phyloP scores from a whole-genome alignment of 768 basidiomycete genomes.

The Nidularia pulvinata region DNA sequence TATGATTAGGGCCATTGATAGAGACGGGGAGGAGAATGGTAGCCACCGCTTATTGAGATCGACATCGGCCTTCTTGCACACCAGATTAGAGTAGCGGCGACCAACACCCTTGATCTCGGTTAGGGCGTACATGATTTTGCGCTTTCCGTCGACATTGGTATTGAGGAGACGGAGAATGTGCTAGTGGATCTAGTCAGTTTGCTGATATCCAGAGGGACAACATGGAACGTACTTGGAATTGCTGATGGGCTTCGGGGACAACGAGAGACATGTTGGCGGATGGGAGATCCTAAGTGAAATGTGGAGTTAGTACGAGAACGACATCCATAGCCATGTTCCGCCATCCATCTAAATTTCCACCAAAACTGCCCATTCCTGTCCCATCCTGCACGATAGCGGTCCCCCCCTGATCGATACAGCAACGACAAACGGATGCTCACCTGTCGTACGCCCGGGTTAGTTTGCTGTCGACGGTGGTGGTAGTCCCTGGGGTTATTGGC shows the following conservation, averaged over 20 bases:
- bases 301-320: neutral
- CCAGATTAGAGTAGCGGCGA: slow-evolving; percentile 96
- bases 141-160: slow-evolving; percentile 99
- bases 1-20: neutral
- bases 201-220: neutral
- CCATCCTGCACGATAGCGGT: neutral
- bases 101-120: slow-evolving; percentile 99
- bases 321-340: slow-evolving; percentile 7
- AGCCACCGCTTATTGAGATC: slow-evolving; percentile 96
- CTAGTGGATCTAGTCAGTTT: slow-evolving; percentile 34
- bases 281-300: too few relatives aligned
- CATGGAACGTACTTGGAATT: slow-evolving; percentile 76
- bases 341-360: slow-evolving; percentile 11
- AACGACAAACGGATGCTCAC: neutral
- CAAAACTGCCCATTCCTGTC: neutral
- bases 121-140: slow-evolving; percentile 99
- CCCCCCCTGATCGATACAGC: neutral
- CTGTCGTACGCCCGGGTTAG: neutral
- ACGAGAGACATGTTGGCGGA: slow-evolving; percentile 86
- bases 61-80: slow-evolving; percentile 99
- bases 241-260: slow-evolving; percentile 91
- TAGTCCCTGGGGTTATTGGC: too few relatives aligned
- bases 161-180: slow-evolving; percentile 99
- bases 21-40: slow-evolving; percentile 1
- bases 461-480: neutral